phyloP scores from a whole-genome alignment of 1,284 basidiomycete genomes.

The Cerrena zonata region DNA sequence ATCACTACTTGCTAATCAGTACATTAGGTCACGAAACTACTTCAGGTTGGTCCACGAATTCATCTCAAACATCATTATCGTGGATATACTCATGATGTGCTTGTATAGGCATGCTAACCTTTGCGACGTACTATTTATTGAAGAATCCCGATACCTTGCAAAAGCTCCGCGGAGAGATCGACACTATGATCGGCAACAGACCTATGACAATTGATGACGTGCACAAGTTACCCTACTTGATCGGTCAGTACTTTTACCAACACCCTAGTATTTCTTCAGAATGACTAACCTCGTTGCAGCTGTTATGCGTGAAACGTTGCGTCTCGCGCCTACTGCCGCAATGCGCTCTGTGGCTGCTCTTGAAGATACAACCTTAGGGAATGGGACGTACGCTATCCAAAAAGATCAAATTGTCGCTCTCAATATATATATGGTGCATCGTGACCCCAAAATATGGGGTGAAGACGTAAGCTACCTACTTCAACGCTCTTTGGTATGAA shows the following conservation, averaged over 20 bases:
- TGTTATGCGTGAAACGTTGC: conserved; percentile 42
- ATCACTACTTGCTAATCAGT: background rate
- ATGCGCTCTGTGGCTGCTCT: conserved; percentile 29
- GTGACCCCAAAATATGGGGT: conserved; percentile 43
- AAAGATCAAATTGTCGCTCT: conserved; percentile 29
- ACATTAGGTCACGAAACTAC: conserved; percentile 41
- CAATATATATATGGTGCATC: conserved; percentile 33
- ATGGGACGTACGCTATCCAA: conserved; percentile 36
- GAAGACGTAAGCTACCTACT: conserved; percentile 35
- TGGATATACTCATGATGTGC: conserved; percentile 22
- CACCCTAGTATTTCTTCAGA: background rate
- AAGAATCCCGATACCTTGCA: conserved; percentile 38
- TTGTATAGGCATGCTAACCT: conserved; percentile 34
- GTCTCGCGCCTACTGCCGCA: conserved; percentile 38
- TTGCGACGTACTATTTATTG: conserved; percentile 40
- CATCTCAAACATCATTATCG: background rate
- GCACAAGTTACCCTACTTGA: conserved; percentile 38
- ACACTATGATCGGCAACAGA: conserved; percentile 35
- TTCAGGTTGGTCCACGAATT: conserved; percentile 25
- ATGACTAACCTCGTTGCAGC: conserved; percentile 25
- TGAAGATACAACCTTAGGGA: conserved; percentile 32
- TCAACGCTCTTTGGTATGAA: background rate
- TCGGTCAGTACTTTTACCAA: conserved; percentile 21
- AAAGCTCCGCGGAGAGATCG: conserved; percentile 42
- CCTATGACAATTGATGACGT: conserved; percentile 35